Evolutionary conservation across 176 grass and related monocot genomes (phyloP), one percentile per base, ranked within the genome.

Genomic region (Juncus inflexus): DNA sequence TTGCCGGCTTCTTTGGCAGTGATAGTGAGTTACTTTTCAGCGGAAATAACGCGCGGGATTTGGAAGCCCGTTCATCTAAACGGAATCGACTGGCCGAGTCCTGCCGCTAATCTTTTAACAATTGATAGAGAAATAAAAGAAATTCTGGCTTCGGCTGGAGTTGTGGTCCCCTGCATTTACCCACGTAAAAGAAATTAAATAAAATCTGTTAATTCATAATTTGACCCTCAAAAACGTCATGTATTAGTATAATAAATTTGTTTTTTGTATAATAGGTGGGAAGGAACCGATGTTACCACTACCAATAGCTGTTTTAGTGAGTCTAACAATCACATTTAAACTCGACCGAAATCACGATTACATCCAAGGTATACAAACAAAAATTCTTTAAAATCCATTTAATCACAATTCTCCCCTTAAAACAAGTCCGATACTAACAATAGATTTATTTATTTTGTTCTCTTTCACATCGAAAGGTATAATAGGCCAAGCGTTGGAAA

Each of bases 321-420:
- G 90, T 63, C 80, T 90, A 45, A 74, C 86, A 28, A 95, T 95
- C 63, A 90, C 86, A 56, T 64, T 95, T 79, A 95, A 83, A 61
- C 81, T 95, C 7, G 90, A 76, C 35, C 79, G 81, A 55, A 82
- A 55, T 45, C 16, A 62, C 47, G 87, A 65, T 28, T 76, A 84
- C 58, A 55, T 81, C 11, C 74, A 86, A 2, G 77, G 83, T 28
- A 28, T 28, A 28, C 19, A 28, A 28, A 28, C 19, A 28, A 28
- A 28, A 28, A 28, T 28, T 28, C 19, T 28, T 28, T 28, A 28
- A 28, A 28, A 28, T 28, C 19, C 19, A 28, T 28, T 28, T 28
- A 28, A 28, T 28, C 19, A 28, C 19, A 28, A 28, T 28, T 28
- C 19, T 28, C 19, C 19, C 19, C 19, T 28, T 28, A 28, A 28